These are phyloP conservation scores for Lepidium africanum DNA, from an alignment of 345 rosid species.

Conservation along the genomic window DNA sequence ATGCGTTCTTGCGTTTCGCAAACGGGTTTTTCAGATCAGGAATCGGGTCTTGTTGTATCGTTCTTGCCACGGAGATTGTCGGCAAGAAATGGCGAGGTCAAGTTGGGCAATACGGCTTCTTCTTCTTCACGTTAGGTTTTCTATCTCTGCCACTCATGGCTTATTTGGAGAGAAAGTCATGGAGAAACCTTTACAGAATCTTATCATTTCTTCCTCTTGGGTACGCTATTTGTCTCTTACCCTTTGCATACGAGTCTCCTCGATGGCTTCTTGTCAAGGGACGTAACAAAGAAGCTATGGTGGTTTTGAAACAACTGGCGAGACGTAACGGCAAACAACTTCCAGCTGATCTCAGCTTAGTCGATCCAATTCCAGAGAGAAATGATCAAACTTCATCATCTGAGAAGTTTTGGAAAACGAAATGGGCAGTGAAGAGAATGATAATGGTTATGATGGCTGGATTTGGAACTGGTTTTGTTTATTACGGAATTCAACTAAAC, in stretches of 20 bases:
- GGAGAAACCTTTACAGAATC: constrained; percentile 51
- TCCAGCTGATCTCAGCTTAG: constrained; percentile 34
- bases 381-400: not conserved
- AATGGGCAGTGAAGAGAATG: constrained; percentile 60
- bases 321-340: constrained; percentile 44
- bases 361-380: constrained; percentile 19
- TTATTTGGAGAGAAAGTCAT: constrained; percentile 42
- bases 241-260: constrained; percentile 62
- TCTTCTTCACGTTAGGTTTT: constrained; percentile 64
- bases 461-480: constrained; percentile 64
- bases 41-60: constrained; percentile 60
- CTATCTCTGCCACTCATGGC: constrained; percentile 59
- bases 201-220: constrained; percentile 44
- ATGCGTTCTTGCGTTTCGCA: constrained; percentile 52
- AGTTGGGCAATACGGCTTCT: constrained; percentile 72
- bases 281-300: constrained; percentile 44
- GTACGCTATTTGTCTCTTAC: constrained; percentile 38
- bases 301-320: constrained; percentile 39
- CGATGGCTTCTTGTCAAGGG: constrained; percentile 68
- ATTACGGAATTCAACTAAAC: constrained; percentile 67
- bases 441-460: constrained; percentile 45
- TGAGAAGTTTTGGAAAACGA: constrained; percentile 48
- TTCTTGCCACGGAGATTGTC: constrained; percentile 59
- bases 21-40: constrained; percentile 60
- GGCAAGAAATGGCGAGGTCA: constrained; percentile 73